Evolutionary conservation across 1,284 basidiomycete genomes (phyloP).

Genomic region (Rhodofomes roseus): DNA sequence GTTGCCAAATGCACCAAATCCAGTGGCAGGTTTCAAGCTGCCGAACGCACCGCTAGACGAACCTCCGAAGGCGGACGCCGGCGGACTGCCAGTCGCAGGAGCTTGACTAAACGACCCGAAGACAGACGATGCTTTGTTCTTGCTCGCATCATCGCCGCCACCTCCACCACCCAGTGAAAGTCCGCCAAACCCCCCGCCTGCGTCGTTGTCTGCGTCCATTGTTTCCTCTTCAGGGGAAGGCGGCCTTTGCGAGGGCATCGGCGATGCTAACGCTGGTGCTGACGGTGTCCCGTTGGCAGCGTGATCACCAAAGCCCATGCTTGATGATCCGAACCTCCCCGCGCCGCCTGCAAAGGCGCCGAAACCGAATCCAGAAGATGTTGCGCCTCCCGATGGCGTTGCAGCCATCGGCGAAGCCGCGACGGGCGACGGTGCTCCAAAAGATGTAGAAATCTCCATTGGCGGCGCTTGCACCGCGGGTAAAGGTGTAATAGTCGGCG

Average conservation of each 20-base stretch:
- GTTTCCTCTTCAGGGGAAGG: slow-evolving; percentile 10
- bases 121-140: slow-evolving; percentile 22
- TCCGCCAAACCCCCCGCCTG: slow-evolving; percentile 25
- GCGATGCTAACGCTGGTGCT: slow-evolving; percentile 11
- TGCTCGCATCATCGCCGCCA: slow-evolving; percentile 7
- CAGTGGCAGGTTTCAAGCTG: slow-evolving; percentile 36
- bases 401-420: background rate
- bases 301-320: slow-evolving; percentile 12
- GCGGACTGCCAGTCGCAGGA: background rate
- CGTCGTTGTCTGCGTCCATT: slow-evolving; percentile 28
- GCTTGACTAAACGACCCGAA: slow-evolving; percentile 25
- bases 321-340: slow-evolving; percentile 19
- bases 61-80: slow-evolving; percentile 11
- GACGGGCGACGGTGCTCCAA: slow-evolving; percentile 1
- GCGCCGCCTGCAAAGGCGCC: slow-evolving; percentile 21
- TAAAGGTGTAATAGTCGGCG: slow-evolving; percentile 3
- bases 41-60: slow-evolving; percentile 21
- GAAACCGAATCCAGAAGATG: slow-evolving; percentile 7
- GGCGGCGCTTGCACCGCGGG: slow-evolving; percentile 1
- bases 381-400: background rate
- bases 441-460: slow-evolving; percentile 5
- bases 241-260: background rate
- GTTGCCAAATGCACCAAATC: slow-evolving; percentile 37
- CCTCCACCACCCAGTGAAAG: slow-evolving; percentile 33
- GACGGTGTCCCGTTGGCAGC: background rate